Percentiles rank a stretch among this genome's conserved stretches.
These are phyloP conservation scores for Colletotrichum falcatum DNA, from an alignment of 2,329 filamentous ascomycete species.

Conservation along the genomic window DNA sequence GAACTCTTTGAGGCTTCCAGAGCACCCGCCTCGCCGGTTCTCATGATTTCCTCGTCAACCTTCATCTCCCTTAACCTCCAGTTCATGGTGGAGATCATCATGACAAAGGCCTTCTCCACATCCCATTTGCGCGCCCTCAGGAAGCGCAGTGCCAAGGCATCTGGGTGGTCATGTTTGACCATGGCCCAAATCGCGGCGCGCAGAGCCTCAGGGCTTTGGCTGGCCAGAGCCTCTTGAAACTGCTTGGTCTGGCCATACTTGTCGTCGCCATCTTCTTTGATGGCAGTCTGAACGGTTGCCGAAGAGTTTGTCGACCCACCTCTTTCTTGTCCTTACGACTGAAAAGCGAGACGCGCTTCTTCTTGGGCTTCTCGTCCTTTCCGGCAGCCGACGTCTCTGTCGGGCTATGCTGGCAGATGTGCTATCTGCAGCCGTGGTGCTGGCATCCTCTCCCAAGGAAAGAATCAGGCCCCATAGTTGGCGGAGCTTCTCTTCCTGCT, in stretches of 20 bases:
- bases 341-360: constrained; percentile 79
- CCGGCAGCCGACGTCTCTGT: constrained; percentile 46
- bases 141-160: constrained; percentile 85
- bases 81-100: constrained; percentile 94
- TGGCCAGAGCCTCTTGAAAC: constrained; percentile 84
- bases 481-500: constrained; percentile 88
- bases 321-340: constrained; percentile 70
- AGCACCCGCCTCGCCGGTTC: constrained; percentile 77
- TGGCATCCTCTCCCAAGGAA: constrained; percentile 64
- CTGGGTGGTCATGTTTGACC: constrained; percentile 95
- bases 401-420: constrained; percentile 45
- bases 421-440: constrained; percentile 43
- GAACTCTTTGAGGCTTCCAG: constrained; percentile 67
- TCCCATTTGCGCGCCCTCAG: constrained; percentile 96
- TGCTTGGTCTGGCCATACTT: constrained; percentile 93
- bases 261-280: constrained; percentile 75
- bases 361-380: constrained; percentile 73
- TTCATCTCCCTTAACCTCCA: constrained; percentile 88
- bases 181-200: constrained; percentile 89
- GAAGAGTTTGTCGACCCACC: constrained; percentile 52
- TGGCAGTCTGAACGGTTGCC: constrained; percentile 49
- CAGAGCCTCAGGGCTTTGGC: constrained; percentile 81
- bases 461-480: constrained; percentile 86
- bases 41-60: constrained; percentile 90
- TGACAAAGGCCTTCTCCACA: constrained; percentile 89